phyloP scores from a whole-genome alignment of 2,329 filamentous ascomycete genomes.

The Trichocomaceae sp. region DNA sequence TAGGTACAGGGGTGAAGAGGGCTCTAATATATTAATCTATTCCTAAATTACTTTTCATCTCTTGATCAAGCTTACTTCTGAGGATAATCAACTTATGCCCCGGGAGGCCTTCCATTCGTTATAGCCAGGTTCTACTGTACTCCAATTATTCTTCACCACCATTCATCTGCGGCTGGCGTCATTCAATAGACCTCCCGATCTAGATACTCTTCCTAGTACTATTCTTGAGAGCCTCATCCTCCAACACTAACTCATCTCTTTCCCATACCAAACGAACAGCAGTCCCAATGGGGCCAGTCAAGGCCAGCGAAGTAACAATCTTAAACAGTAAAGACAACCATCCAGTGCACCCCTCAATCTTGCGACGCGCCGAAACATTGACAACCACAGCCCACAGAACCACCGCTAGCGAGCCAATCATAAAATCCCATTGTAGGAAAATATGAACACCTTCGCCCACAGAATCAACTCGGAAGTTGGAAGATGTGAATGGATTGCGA shows the following conservation, averaged over 20 bases:
- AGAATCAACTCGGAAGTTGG: slow-evolving; percentile 23
- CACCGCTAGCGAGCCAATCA: slow-evolving; percentile 38
- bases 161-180: neutral
- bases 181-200: neutral
- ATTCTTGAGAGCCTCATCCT: slow-evolving; percentile 15
- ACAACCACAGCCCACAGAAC: slow-evolving; percentile 42
- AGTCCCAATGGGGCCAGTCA: slow-evolving; percentile 42
- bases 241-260: slow-evolving; percentile 39
- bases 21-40: too few species aligned
- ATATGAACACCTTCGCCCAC: slow-evolving; percentile 38
- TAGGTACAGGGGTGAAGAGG: too few species aligned
- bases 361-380: slow-evolving; percentile 25
- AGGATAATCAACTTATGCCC: too few species aligned
- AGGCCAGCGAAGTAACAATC: slow-evolving; percentile 26
- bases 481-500: slow-evolving; percentile 29
- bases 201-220: slow-evolving; percentile 15
- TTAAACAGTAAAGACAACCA: slow-evolving; percentile 29
- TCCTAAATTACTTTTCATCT: too few species aligned
- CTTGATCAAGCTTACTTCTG: too few species aligned
- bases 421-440: slow-evolving; percentile 47
- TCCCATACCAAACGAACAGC: slow-evolving; percentile 45
- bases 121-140: too few species aligned
- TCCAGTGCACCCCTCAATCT: slow-evolving; percentile 21
- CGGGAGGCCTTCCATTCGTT: too few species aligned
- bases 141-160: too few species aligned